Base-by-base conservation (phyloP, 805 yeast genomes). In the Myxozyma lipomycoides region DNA sequence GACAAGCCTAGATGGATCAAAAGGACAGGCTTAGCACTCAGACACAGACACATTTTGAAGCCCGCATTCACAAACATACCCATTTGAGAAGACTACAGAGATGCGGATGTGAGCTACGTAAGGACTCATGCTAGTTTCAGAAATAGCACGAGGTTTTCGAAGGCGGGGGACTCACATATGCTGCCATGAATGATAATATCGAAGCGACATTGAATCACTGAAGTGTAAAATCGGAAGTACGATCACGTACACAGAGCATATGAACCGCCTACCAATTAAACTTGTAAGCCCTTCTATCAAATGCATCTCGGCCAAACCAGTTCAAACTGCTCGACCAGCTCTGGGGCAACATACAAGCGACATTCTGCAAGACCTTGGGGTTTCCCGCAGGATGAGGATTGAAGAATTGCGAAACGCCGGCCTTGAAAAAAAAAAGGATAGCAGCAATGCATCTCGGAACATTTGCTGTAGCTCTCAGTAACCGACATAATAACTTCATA, bases 151-250 rank as follows among this genome's bases (percentile, higher is more conserved):
- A 47, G 3, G 47, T 53, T 9, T 71, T 71, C 61, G 61, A 60
- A 26, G 64, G 63, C 28, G 43, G 48, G 26, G 67, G 67, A 34
- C 66, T 71, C 52, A 72, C 75, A 9, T 70, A 62, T 45, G 75
- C 75, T 1, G 69, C 74, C 1, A 68, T 71, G 35, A 71, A 71
- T n/a, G n/a, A n/a, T 52, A 74, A 71, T 46, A 61, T 71, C 45
- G 63, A 67, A 51, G 56, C 65, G 17, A 59, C 73, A 15, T 61
- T 71, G 17, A 61, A 62, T 40, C 70, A 67, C 65, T 21, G 75
- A 71, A 36, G 58, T 70, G 5, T 52, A 47, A 36, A 72, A 73
- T 2, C 60, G n/a, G 75, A 22, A 59, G 67, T 38, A 70, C 70
- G 73, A 64, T 71, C 17, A 56, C 63, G 26, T 55, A 57, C 7